phyloP scores from a whole-genome alignment of 768 basidiomycete species.

The Trametes cinnabarina region DNA sequence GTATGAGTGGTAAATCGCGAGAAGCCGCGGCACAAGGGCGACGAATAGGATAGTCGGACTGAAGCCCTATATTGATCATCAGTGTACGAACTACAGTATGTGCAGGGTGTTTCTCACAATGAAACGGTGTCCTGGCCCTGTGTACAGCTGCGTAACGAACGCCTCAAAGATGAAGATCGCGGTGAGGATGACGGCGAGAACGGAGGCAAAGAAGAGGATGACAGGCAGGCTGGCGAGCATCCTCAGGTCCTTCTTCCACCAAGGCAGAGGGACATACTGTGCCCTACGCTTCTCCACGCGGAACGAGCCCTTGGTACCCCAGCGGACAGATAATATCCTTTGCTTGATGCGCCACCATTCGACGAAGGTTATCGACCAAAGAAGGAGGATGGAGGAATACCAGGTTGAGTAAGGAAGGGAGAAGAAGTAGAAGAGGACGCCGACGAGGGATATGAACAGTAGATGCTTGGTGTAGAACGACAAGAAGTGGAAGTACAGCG shows the following conservation, averaged over 20 bases:
- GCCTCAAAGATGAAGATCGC: conserved; percentile 87
- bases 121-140: conserved; percentile 77
- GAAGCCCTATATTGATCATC: conserved; percentile 51
- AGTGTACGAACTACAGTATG: neutral
- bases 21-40: conserved; percentile 74
- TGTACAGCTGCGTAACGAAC: conserved; percentile 85
- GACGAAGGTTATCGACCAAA: conserved; percentile 86
- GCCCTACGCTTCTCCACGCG: conserved; percentile 72
- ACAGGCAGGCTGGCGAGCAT: conserved; percentile 69
- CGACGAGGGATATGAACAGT: conserved; percentile 69
- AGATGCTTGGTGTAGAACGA: conserved; percentile 80
- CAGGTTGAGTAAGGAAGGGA: conserved; percentile 69
- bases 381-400: conserved; percentile 72
- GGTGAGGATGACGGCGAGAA: conserved; percentile 70
- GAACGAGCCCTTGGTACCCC: conserved; percentile 76
- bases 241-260: conserved; percentile 74
- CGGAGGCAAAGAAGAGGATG: conserved; percentile 67
- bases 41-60: conserved; percentile 83
- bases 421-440: conserved; percentile 67
- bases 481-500: conserved; percentile 89
- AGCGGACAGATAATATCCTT: conserved; percentile 75
- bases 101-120: conserved; percentile 50
- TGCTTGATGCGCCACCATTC: conserved; percentile 93
- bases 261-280: conserved; percentile 48
- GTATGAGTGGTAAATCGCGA: conserved; percentile 66